Conservation (phyloP, 441 rosid species). For the Pelargonium australe region DNA sequence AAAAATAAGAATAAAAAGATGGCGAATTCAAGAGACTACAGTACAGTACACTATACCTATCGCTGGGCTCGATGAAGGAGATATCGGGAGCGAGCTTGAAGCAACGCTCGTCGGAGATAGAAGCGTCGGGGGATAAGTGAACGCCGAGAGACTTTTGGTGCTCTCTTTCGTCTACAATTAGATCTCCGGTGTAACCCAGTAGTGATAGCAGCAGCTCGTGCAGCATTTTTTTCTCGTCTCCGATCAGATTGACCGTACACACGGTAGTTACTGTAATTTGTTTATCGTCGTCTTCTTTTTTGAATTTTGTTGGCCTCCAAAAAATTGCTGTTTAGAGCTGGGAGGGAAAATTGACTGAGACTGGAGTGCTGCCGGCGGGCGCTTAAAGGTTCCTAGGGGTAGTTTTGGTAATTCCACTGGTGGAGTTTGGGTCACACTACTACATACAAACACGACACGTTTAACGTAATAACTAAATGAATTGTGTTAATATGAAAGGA, state of each 20-base stretch:
- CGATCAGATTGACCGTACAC: slow-evolving; percentile 6
- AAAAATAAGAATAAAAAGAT: not conserved
- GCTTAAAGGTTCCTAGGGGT: too few relatives aligned
- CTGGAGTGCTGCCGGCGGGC: too few relatives aligned
- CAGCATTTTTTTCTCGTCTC: slow-evolving; percentile 40
- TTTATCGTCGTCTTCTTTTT: too few relatives aligned
- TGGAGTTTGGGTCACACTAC: too few relatives aligned
- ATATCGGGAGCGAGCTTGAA: slow-evolving; percentile 88
- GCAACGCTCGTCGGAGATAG: slow-evolving; percentile 56
- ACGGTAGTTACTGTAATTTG: too few relatives aligned
- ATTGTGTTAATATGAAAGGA: too few relatives aligned
- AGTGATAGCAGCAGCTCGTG: slow-evolving; percentile 87
- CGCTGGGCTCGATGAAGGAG: slow-evolving; percentile 81
- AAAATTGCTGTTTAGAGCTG: too few relatives aligned
- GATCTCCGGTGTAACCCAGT: slow-evolving; percentile 88
- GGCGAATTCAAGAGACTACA: not conserved
- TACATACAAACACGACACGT: too few relatives aligned
- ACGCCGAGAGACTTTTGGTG: slow-evolving; percentile 55
- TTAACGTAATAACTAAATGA: too few relatives aligned
- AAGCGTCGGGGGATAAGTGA: slow-evolving; percentile 44
- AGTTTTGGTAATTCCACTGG: too few relatives aligned
- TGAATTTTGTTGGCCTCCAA: too few relatives aligned
- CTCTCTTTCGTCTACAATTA: slow-evolving; percentile 81
- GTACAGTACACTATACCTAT: slow-evolving; percentile 37
- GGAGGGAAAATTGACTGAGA: too few relatives aligned